Evolutionary conservation across 2,329 filamentous ascomycete species (phyloP), one percentile per base, ranked within the genome.

Genomic region (Monosporascus sp.): DNA sequence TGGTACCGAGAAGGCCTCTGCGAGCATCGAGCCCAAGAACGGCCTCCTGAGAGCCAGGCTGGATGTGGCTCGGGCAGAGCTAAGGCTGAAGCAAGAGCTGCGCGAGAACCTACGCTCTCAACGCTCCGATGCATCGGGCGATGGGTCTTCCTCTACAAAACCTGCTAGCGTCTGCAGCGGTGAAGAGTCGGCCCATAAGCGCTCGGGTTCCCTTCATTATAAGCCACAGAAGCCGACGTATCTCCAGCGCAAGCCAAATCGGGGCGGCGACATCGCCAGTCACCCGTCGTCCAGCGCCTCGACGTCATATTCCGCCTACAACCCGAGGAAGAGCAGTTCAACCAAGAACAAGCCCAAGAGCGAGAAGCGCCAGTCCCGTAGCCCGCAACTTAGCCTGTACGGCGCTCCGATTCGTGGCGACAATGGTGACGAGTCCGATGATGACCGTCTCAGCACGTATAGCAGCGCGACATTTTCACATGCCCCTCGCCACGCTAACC

Each of bases 231-330:
- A 27, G 22, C 43, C 43, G 5, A n/a, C 4, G 11, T 46, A 46
- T 11, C 14, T 46, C 20, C 39, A 18, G 22, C 11, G 11, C 43
- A 24, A 22, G 15, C 17, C 17, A 41, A 41, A 20, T 41, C 38
- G 7, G 38, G 4, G 9, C 9, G 31, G 11, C 31, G 11, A 1
- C 31, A 35, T 35, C 4, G 9, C 38, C 38, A n/a, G 7, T 41
- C 15, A 20, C n/a, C 22, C 20, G 1, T 17, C 41, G 5, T 25
- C 35, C 7, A 22, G 20, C 2, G 54, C 53, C 3, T 3, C 39
- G 18, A 50, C 55, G 5, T 22, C 20, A 4, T 60, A 58, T 27
- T 24, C 46, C 8, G 47, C 58, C 8, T 59, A 61, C 48, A 46
- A 37, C 11, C 58, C 56, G 20, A 27, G 20, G n/a, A 11, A 43